phyloP scores from a whole-genome alignment of 2,329 filamentous ascomycete genomes.

The Ophiostoma perfectum region DNA sequence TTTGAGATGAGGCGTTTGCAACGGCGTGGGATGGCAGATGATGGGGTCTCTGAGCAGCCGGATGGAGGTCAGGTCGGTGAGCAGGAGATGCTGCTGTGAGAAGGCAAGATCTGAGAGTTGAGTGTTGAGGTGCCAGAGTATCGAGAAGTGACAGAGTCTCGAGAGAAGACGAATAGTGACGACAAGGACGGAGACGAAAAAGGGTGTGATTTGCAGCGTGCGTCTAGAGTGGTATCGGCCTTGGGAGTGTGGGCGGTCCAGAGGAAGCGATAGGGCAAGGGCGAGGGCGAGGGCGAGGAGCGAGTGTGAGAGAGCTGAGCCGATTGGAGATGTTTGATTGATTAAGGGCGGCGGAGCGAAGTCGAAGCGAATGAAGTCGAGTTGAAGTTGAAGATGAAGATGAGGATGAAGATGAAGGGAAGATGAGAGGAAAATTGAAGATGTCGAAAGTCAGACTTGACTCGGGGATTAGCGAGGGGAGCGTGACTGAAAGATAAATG shows the following conservation, averaged over 20 bases:
- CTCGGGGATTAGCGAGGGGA: neutral
- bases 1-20: too few relatives aligned
- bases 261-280: neutral
- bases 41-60: too few relatives aligned
- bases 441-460: neutral
- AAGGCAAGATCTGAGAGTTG: too few relatives aligned
- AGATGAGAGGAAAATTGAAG: neutral
- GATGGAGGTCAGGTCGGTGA: too few relatives aligned
- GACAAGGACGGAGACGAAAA: neutral
- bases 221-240: neutral
- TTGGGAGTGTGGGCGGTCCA: neutral
- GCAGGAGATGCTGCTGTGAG: too few relatives aligned
- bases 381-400: neutral
- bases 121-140: too few relatives aligned
- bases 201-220: constrained; percentile 5
- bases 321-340: too few relatives aligned
- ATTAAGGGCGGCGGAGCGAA: neutral
- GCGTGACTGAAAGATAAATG: neutral
- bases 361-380: neutral
- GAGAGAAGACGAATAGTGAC: neutral
- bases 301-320: too few relatives aligned
- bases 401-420: neutral
- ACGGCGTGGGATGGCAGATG: too few relatives aligned
- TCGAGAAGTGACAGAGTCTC: too few relatives aligned
- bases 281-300: neutral